Evolutionary conservation across 441 rosid species (phyloP).

Genomic region (Arabidopsis lyrata): DNA sequence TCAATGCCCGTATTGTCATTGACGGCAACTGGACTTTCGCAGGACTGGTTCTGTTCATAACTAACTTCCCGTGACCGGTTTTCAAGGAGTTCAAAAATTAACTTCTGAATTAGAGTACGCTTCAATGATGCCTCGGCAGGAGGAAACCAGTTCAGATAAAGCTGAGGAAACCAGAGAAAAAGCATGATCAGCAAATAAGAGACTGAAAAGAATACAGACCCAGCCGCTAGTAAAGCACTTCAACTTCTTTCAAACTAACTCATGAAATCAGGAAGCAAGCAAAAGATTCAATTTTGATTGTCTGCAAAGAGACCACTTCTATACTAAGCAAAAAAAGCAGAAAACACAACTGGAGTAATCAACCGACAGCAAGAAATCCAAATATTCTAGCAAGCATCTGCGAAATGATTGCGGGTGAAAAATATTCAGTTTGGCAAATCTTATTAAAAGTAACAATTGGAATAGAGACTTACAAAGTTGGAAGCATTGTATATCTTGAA

Average conservation of each 20-base stretch:
- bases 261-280: constrained; percentile 23
- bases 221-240: constrained; percentile 14
- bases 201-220: constrained; percentile 29
- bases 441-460: constrained; percentile 6
- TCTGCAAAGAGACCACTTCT: constrained; percentile 14
- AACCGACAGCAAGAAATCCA: constrained; percentile 11
- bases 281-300: constrained; percentile 1
- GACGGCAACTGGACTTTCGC: constrained; percentile 45
- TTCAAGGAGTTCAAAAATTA: constrained; percentile 67
- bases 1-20: constrained; percentile 48
- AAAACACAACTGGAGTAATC: constrained; percentile 13
- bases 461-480: constrained; percentile 61
- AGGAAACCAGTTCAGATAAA: constrained; percentile 69
- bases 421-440: constrained; percentile 21
- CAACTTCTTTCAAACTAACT: constrained; percentile 19
- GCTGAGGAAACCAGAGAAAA: constrained; percentile 50
- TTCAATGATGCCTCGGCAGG: constrained; percentile 75
- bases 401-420: constrained; percentile 6
- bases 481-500: constrained; percentile 60
- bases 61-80: constrained; percentile 50
- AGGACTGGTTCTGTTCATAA: constrained; percentile 51
- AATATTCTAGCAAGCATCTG: neutral
- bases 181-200: constrained; percentile 32
- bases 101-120: constrained; percentile 69
- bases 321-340: constrained; percentile 21